Evolutionary conservation across 805 yeast species (phyloP).

Genomic region (Spathaspora arborariae): DNA sequence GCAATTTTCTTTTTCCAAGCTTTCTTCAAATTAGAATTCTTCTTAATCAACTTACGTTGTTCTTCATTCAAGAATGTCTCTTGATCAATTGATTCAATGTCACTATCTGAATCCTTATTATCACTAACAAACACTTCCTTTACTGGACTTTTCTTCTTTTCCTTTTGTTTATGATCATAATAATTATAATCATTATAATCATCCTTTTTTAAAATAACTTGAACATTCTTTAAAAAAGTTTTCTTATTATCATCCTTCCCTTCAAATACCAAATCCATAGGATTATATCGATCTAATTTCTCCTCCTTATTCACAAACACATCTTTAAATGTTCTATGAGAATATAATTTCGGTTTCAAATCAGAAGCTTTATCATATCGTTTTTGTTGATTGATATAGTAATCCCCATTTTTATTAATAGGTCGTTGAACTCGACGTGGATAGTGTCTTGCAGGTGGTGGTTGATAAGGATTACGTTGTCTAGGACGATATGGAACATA

Average conservation of each 20-base stretch:
- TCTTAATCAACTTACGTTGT: constrained; percentile 4
- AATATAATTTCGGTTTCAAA: constrained; percentile 32
- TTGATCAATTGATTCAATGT: constrained; percentile 10
- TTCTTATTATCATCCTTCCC: constrained; percentile 18
- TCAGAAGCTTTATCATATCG: constrained; percentile 28
- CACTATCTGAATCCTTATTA: constrained; percentile 14
- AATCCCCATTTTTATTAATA: constrained; percentile 20
- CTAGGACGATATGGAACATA: constrained; percentile 8
- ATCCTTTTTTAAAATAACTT: constrained; percentile 25
- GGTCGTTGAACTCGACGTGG: neutral
- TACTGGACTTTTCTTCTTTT: constrained; percentile 8
- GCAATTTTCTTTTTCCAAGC: constrained; percentile 14
- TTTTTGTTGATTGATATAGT: constrained; percentile 35
- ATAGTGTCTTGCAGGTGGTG: neutral
- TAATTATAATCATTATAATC: constrained; percentile 35
- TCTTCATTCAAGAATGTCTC: constrained; percentile 9
- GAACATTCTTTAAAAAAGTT: constrained; percentile 24
- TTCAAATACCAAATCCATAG: constrained; percentile 38
- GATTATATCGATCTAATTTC: constrained; percentile 28
- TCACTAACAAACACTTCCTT: constrained; percentile 19
- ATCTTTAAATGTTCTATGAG: constrained; percentile 37
- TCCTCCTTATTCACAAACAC: constrained; percentile 33
- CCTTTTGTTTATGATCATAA: constrained; percentile 16
- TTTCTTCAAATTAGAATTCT: constrained; percentile 7
- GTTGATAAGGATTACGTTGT: constrained; percentile 1